phyloP scores from a whole-genome alignment of 2,329 filamentous ascomycete species.

The Trichoderma polysporum region DNA sequence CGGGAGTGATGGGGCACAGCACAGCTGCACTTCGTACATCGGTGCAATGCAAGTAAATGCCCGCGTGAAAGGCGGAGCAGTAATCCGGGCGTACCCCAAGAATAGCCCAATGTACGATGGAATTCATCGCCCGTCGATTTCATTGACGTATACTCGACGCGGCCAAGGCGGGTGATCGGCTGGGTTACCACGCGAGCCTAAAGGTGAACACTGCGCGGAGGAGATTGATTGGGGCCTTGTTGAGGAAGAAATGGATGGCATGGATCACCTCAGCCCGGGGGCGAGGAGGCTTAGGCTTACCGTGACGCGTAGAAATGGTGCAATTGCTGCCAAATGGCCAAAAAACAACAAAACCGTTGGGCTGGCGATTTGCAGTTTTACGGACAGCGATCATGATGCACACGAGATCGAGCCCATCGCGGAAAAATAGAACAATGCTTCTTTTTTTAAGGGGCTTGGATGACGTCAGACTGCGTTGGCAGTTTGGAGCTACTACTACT shows the following conservation, averaged over 20 bases:
- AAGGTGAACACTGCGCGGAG: not conserved
- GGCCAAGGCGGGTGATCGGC: constrained; percentile 14
- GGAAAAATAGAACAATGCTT: not conserved
- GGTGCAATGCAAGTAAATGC: not conserved
- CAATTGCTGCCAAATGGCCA: not conserved
- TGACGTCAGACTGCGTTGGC: constrained; percentile 20
- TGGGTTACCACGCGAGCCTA: not conserved
- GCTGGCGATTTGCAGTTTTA: not conserved
- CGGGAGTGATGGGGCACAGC: not conserved
- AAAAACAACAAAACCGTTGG: not conserved
- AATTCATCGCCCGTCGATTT: not conserved
- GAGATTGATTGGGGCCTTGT: not conserved
- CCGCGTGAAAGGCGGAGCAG: not conserved
- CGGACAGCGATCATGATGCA: constrained; percentile 8
- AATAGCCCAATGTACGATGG: constrained; percentile 1
- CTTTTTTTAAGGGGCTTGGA: not conserved
- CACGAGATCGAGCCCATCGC: not conserved
- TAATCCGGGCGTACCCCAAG: not conserved
- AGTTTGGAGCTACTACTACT: not conserved
- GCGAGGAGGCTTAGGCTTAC: not conserved
- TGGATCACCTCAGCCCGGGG: not conserved
- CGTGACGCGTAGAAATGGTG: constrained; percentile 8
- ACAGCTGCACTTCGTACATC: not conserved
- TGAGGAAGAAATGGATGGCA: not conserved
- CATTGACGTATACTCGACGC: constrained; percentile 9